Percentiles rank a stretch among this genome's conserved stretches.
Evolutionary conservation across 164 flowering plant genomes (phyloP).

Genomic region (Paratinospora sagittata): DNA sequence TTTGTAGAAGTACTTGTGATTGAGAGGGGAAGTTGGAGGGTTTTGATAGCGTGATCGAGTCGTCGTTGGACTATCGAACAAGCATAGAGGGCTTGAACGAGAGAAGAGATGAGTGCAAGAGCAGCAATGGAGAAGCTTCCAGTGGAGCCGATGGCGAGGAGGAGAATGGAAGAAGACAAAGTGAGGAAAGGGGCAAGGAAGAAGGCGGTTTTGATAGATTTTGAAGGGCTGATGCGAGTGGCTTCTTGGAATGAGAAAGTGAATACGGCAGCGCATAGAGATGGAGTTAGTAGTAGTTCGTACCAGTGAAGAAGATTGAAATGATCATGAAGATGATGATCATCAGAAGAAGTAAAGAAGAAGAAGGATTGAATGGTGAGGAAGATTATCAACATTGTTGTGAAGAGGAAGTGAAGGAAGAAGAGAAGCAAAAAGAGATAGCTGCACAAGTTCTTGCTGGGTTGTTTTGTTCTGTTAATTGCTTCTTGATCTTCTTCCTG

Average conservation of each 20-base stretch:
- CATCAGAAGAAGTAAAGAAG: conserved; percentile 10
- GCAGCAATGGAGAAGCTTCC: conserved; percentile 28
- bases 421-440: conserved; percentile 28
- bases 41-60: conserved; percentile 24
- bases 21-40: conserved; percentile 27
- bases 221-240: conserved; percentile 24
- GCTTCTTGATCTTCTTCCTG: no score
- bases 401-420: conserved; percentile 31
- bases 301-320: conserved; percentile 38
- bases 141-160: conserved; percentile 30
- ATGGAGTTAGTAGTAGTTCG: conserved; percentile 40
- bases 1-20: conserved; percentile 16
- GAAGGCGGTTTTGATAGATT: conserved; percentile 35
- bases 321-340: no score
- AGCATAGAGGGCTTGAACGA: conserved; percentile 40
- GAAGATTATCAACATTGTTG: conserved; percentile 24
- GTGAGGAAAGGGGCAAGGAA: conserved; percentile 52
- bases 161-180: conserved; percentile 30
- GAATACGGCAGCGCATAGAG: conserved; percentile 23
- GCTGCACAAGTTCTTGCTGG: no score
- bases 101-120: conserved; percentile 26
- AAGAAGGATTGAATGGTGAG: conserved; percentile 32
- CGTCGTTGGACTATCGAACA: conserved; percentile 47
- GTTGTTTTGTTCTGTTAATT: no score
- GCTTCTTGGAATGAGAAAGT: conserved; percentile 36